Conservation (phyloP, 202 grass and related monocot genomes). For the Carex arenaria region DNA sequence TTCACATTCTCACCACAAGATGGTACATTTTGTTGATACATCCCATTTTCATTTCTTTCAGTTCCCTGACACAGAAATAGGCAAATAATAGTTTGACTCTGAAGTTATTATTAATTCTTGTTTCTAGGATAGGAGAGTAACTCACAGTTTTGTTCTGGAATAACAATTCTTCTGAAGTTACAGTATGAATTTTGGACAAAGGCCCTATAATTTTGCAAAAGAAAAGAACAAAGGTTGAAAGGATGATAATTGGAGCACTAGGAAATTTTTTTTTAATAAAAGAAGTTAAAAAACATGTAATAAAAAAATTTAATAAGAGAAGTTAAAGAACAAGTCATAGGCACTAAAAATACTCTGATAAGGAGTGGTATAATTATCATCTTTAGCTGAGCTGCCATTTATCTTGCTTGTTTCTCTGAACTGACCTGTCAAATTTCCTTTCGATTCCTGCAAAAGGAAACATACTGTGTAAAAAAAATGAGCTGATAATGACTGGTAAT, state of each 20-base stretch:
- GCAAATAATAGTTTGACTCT: constrained; percentile 3
- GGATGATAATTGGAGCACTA: not conserved
- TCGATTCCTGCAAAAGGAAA: constrained; percentile 28
- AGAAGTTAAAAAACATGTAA: not conserved
- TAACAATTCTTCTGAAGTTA: constrained; percentile 14
- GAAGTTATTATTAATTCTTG: not conserved
- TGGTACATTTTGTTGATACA: constrained; percentile 28
- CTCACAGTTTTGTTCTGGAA: constrained; percentile 25
- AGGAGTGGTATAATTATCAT: constrained; percentile 24
- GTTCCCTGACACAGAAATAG: constrained; percentile 23
- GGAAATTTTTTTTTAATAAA: not conserved
- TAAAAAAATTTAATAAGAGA: constrained; percentile 13
- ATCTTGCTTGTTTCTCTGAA: constrained; percentile 3
- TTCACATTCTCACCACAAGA: constrained; percentile 33
- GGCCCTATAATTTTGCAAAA: constrained; percentile 24
- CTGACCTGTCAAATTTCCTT: constrained; percentile 4
- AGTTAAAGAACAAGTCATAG: not conserved
- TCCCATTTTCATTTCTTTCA: constrained; percentile 17
- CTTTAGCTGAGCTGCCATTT: constrained; percentile 8
- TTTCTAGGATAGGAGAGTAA: not conserved
- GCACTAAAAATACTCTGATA: constrained; percentile 19
- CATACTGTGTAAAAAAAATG: not conserved
- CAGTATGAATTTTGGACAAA: constrained; percentile 7
- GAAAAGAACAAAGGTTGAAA: constrained; percentile 9
- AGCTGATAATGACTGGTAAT: not conserved